These are phyloP conservation scores for Talaromyces adpressus DNA, from an alignment of 495 filamentous ascomycete genomes.

Conservation along the genomic window DNA sequence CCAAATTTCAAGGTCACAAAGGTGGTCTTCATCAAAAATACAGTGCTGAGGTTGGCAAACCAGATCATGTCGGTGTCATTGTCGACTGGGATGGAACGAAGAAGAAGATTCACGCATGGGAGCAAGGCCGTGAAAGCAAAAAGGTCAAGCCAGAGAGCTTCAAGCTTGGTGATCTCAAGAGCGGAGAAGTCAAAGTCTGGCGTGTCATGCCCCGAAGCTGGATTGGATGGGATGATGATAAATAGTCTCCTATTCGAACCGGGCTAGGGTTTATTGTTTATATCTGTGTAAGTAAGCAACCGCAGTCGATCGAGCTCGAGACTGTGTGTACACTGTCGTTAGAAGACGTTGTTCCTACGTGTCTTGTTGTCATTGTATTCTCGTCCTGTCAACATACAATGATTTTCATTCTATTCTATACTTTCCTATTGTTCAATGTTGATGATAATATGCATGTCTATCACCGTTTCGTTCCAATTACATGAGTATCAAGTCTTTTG, in stretches of 20 bases:
- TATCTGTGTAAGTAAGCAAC: not conserved
- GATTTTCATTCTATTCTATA: not conserved
- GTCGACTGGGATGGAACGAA: slow-evolving; percentile 98
- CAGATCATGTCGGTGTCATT: slow-evolving; percentile 94
- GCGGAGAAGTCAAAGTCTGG: slow-evolving; percentile 97
- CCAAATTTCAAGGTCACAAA: slow-evolving; percentile 91
- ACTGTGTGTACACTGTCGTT: not conserved
- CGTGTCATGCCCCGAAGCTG: slow-evolving; percentile 85
- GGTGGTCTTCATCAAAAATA: slow-evolving; percentile 96
- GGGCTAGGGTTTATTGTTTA: not conserved
- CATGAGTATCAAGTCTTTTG: not conserved
- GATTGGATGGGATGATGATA: slow-evolving; percentile 72
- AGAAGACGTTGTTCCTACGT: not conserved
- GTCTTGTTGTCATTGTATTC: not conserved
- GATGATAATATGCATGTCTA: not conserved
- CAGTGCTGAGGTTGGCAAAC: slow-evolving; percentile 76
- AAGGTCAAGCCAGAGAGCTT: slow-evolving; percentile 93
- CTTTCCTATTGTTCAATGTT: not conserved
- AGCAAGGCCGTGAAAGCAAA: slow-evolving; percentile 89
- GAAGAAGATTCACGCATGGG: slow-evolving; percentile 94
- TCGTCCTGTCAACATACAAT: not conserved
- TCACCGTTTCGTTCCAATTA: not conserved
- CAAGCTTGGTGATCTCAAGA: slow-evolving; percentile 83
- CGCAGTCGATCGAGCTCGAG: not conserved
- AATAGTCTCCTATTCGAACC: slow-evolving; percentile 2